These are phyloP conservation scores for Sporothrix protearum DNA, from an alignment of 2,329 filamentous ascomycete species.

Conservation along the genomic window DNA sequence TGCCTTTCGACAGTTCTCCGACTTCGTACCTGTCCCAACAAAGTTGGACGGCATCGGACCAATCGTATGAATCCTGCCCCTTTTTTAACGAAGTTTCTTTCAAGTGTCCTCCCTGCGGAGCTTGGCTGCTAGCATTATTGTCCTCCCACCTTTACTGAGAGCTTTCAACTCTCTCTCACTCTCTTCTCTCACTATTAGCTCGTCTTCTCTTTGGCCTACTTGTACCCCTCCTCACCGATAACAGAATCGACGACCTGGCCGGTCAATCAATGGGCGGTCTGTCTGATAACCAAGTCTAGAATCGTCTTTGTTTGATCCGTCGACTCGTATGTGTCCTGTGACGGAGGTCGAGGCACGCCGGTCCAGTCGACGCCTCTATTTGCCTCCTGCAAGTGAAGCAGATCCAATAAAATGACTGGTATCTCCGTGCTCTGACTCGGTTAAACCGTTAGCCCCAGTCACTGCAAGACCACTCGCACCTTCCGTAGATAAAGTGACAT, in stretches of 20 bases:
- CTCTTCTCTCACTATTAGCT: not conserved
- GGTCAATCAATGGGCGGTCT: not conserved
- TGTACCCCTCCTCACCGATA: slow-evolving; percentile 12
- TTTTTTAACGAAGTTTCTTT: slow-evolving; percentile 7
- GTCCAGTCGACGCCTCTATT: not conserved
- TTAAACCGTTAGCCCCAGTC: too few species aligned
- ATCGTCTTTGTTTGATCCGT: not conserved
- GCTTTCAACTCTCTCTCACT: not conserved
- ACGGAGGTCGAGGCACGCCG: too few species aligned
- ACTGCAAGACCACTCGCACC: not conserved
- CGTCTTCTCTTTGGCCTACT: not conserved
- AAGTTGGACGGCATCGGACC: not conserved
- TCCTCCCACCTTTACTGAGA: not conserved
- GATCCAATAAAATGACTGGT: not conserved
- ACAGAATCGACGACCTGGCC: slow-evolving; percentile 10
- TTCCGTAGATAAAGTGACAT: not conserved
- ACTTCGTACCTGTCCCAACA: slow-evolving; percentile 10
- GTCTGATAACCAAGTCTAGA: not conserved
- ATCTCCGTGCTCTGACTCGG: too few species aligned
- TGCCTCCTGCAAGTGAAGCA: not conserved
- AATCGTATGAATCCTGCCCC: slow-evolving; percentile 15
- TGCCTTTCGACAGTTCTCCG: too few species aligned
- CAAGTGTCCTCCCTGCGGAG: not conserved
- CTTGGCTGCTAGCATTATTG: not conserved
- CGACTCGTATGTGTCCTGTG: not conserved